Evolutionary conservation across 2,329 filamentous ascomycete genomes (phyloP).

Genomic region (Hypocrella siamensis): DNA sequence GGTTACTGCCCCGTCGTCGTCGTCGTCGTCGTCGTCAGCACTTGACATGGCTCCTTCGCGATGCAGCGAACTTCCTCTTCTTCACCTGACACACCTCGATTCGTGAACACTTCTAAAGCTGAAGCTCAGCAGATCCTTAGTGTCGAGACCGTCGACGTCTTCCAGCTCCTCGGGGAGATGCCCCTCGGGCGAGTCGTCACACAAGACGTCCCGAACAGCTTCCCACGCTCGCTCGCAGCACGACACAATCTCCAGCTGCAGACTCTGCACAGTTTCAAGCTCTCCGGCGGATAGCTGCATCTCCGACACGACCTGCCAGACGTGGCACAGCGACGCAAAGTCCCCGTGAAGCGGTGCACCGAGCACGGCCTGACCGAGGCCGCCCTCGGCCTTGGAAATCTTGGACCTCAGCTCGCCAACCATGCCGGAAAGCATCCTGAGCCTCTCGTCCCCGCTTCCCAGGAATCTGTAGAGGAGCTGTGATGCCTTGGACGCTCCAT

Average conservation of each 20-base stretch:
- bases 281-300: constrained; percentile 21
- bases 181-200: constrained; percentile 88
- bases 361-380: constrained; percentile 52
- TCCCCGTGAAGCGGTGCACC: constrained; percentile 54
- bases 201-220: constrained; percentile 62
- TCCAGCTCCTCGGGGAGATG: constrained; percentile 65
- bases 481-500: constrained; percentile 69
- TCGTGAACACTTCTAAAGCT: constrained; percentile 94
- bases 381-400: constrained; percentile 41
- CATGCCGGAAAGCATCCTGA: constrained; percentile 39
- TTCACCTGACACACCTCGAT: constrained; percentile 46
- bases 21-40: not conserved
- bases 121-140: constrained; percentile 84
- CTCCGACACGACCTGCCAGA: constrained; percentile 34
- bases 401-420: constrained; percentile 48
- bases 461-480: constrained; percentile 51
- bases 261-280: constrained; percentile 15
- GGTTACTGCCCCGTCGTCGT: constrained; percentile 38
- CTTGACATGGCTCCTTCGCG: not conserved
- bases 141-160: constrained; percentile 54
- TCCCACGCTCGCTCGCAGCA: constrained; percentile 60
- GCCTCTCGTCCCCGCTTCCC: constrained; percentile 21
- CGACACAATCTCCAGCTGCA: constrained; percentile 41
- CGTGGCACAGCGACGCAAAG: constrained; percentile 48
- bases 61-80: not conserved